Evolutionary conservation across 768 basidiomycete genomes (phyloP).

Genomic region (Phanerochaete sordida): DNA sequence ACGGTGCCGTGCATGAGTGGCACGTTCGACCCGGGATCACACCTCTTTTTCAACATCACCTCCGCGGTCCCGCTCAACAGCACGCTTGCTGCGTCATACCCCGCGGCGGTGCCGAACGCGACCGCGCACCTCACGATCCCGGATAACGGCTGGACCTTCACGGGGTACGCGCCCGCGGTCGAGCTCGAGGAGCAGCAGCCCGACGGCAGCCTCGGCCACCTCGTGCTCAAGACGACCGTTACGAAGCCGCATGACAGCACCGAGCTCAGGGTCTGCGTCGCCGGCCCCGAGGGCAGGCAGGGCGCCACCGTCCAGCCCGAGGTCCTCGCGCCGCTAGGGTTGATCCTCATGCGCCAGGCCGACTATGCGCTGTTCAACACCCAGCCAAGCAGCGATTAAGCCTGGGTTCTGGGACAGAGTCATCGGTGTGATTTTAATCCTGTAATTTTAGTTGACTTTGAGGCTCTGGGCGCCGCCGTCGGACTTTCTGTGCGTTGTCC

Average conservation of each 20-base stretch:
- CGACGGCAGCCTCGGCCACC: background rate
- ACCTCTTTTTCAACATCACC: conserved; percentile 13
- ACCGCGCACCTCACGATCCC: background rate
- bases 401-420: background rate
- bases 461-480: no score
- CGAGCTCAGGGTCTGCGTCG: conserved; percentile 14
- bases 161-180: conserved; percentile 8
- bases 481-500: no score
- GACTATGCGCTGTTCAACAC: conserved; percentile 10
- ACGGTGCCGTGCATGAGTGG: conserved; percentile 11
- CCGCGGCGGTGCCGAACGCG: background rate
- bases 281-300: background rate
- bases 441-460: no score
- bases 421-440: no score
- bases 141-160: conserved; percentile 7
- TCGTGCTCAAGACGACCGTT: conserved; percentile 9
- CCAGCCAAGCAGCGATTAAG: conserved; percentile 1
- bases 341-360: conserved; percentile 13
- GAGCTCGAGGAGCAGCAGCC: conserved; percentile 1
- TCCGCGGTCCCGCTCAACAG: conserved; percentile 15
- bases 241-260: conserved; percentile 11
- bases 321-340: conserved; percentile 13
- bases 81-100: background rate
- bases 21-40: conserved; percentile 4
- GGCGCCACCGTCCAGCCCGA: conserved; percentile 7